Conservation (phyloP, 352 stramenopile species). For the Globisporangium emineosum region DNA sequence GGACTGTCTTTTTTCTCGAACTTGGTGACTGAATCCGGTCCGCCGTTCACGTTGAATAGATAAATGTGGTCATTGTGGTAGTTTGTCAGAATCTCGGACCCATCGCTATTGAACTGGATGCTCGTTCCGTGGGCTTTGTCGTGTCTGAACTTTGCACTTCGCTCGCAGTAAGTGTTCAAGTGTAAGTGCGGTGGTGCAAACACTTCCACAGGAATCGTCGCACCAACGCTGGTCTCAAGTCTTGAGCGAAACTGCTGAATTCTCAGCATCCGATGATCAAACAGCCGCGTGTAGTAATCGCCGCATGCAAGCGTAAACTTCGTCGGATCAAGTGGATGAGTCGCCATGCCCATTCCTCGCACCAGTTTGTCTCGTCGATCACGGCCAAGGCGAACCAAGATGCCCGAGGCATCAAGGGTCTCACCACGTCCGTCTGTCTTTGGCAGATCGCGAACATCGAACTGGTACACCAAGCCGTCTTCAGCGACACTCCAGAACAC, state of each 20-base stretch:
- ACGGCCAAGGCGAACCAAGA: conserved; percentile 66
- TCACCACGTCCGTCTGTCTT: conserved; percentile 29
- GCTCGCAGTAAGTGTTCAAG: conserved; percentile 49
- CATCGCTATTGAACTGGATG: conserved; percentile 76
- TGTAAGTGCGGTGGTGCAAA: conserved; percentile 79
- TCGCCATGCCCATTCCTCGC: conserved; percentile 70
- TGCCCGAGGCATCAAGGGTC: conserved; percentile 35
- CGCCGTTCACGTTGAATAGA: conserved; percentile 54
- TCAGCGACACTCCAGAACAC: conserved; percentile 87
- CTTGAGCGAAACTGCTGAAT: conserved; percentile 33
- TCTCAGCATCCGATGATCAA: conserved; percentile 74
- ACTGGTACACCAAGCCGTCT: conserved; percentile 83
- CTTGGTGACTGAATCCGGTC: conserved; percentile 14
- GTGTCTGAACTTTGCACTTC: conserved; percentile 34
- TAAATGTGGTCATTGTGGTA: conserved; percentile 89
- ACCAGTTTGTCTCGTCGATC: conserved; percentile 40
- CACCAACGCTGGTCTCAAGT: conserved; percentile 17
- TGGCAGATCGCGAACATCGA: conserved; percentile 69
- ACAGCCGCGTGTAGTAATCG: conserved; percentile 78
- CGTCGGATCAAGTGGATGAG: conserved; percentile 64
- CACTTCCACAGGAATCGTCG: conserved; percentile 54
- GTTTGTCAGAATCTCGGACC: conserved; percentile 65
- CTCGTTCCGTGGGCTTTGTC: conserved; percentile 72
- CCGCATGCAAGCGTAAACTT: conserved; percentile 74
- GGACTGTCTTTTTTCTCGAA: conserved; percentile 19